Evolutionary conservation across 169 alveolate species (phyloP).

Genomic region (Cardiosporidium cionae): DNA sequence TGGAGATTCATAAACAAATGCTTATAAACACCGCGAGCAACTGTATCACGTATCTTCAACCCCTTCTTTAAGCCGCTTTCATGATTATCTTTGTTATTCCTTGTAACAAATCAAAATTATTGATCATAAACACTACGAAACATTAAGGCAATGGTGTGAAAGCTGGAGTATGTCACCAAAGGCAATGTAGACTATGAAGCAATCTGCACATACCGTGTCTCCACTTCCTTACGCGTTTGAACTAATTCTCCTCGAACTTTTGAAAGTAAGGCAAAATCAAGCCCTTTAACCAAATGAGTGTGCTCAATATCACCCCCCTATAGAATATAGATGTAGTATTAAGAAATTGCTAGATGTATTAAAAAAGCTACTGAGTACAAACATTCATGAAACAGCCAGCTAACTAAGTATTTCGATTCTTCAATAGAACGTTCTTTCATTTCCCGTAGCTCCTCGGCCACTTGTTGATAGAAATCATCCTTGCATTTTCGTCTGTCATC

Average conservation of each 20-base stretch:
- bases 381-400: neutral
- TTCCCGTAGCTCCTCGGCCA: constrained; percentile 38
- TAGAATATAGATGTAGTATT: neutral
- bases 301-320: constrained; percentile 47
- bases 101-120: no score
- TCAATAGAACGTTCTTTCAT: constrained; percentile 33
- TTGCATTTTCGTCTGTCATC: constrained; percentile 25
- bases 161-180: no score
- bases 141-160: no score
- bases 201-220: constrained; percentile 4
- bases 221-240: constrained; percentile 12
- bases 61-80: no score
- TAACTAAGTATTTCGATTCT: constrained; percentile 39
- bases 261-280: constrained; percentile 39
- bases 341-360: neutral
- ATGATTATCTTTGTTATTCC: no score
- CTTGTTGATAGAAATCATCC: constrained; percentile 27
- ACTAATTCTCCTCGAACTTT: constrained; percentile 38
- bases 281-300: constrained; percentile 54
- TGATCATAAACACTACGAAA: no score
- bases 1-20: neutral
- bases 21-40: no score
- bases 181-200: no score
- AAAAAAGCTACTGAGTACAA: neutral
- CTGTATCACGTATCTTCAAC: no score